Conservation (phyloP, 306 rosid species). For the Adenanthera pavonina region DNA sequence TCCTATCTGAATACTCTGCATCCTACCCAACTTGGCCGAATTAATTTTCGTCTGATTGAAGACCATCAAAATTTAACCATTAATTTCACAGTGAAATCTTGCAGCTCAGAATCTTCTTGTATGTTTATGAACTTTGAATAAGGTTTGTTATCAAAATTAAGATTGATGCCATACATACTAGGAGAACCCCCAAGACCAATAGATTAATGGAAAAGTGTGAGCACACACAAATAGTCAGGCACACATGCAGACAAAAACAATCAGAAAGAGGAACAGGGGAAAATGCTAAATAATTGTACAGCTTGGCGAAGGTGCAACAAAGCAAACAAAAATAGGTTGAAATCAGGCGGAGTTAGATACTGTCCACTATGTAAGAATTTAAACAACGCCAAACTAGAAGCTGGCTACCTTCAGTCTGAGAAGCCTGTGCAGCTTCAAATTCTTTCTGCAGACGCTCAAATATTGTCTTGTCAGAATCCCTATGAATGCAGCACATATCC, state of each 20-base stretch:
- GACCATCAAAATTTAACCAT: no score
- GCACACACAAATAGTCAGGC: not conserved
- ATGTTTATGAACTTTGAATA: no score
- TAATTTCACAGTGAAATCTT: no score
- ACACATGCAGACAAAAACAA: not conserved
- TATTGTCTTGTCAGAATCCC: constrained; percentile 92
- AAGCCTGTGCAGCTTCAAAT: constrained; percentile 83
- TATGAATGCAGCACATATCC: constrained; percentile 39
- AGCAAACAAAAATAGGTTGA: constrained; percentile 21
- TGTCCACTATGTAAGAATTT: constrained; percentile 28
- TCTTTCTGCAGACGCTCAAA: constrained; percentile 82
- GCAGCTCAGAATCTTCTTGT: no score
- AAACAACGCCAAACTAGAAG: constrained; percentile 25
- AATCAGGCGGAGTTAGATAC: constrained; percentile 19
- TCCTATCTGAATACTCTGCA: no score
- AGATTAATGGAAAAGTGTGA: not conserved
- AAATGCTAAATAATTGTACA: constrained; percentile 17
- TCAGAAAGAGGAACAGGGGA: not conserved
- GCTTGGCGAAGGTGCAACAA: constrained; percentile 14
- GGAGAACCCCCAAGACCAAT: not conserved
- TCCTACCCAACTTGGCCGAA: no score
- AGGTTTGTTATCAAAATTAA: no score
- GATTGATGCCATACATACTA: no score
- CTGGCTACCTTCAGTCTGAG: constrained; percentile 87
- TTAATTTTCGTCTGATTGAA: no score